Conservation (phyloP, 2,329 filamentous ascomycete species). For the Blastomyces emzantsi region DNA sequence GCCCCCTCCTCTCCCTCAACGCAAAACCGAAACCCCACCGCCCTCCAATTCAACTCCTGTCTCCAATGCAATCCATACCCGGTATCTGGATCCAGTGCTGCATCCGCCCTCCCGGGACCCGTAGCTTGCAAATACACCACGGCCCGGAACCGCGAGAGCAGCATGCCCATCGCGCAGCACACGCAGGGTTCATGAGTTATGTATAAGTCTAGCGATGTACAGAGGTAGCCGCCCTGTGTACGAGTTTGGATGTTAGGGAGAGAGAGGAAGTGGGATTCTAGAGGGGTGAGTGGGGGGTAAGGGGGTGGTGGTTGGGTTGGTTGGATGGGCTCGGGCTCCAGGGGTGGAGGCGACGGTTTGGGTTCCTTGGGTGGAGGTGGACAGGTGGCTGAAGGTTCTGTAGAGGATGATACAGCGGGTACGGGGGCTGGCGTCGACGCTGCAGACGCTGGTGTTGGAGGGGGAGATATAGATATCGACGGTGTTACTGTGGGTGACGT, state of each 20-base stretch:
- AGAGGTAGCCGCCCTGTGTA: conserved; percentile 80
- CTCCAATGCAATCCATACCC: conserved; percentile 57
- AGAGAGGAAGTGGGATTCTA: conserved; percentile 40
- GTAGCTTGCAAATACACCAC: conserved; percentile 58
- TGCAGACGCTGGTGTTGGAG: not conserved
- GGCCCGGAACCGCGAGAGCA: conserved; percentile 85
- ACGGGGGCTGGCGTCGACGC: not conserved
- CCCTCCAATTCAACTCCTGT: conserved; percentile 46
- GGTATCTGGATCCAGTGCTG: conserved; percentile 21
- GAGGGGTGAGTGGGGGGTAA: conserved; percentile 17
- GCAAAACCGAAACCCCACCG: conserved; percentile 40
- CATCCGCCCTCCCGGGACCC: conserved; percentile 50
- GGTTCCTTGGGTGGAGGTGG: not conserved
- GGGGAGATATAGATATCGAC: not conserved
- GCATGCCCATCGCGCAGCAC: conserved; percentile 93
- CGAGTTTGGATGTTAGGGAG: conserved; percentile 58
- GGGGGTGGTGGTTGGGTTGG: not conserved
- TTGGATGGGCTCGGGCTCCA: not conserved
- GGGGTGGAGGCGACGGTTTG: conserved; percentile 2
- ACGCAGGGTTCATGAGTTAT: conserved; percentile 92
- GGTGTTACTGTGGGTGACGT: conserved; percentile 6
- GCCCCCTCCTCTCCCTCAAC: conserved; percentile 19
- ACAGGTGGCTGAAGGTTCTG: not conserved
- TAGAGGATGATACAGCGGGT: not conserved
- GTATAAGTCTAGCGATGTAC: conserved; percentile 87